Conservation (phyloP, 1,284 basidiomycete species). For the Hypsizygus ulmarius region DNA sequence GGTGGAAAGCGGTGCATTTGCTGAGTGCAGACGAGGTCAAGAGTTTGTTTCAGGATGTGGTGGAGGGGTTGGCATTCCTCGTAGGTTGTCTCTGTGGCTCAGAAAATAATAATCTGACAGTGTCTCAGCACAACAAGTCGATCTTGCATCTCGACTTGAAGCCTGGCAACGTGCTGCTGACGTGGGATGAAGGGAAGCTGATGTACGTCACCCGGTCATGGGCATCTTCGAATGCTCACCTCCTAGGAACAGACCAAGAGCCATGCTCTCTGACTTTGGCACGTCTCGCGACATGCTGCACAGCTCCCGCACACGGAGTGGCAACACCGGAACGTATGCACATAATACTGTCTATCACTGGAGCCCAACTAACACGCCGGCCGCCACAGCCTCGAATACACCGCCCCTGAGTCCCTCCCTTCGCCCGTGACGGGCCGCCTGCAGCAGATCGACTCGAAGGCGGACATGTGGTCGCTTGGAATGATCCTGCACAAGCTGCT, state of each 20-base stretch:
- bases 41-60: conserved; percentile 75
- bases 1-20: conserved; percentile 71
- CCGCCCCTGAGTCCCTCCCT: conserved; percentile 83
- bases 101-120: background rate
- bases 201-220: conserved; percentile 48
- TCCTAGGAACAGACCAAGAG: conserved; percentile 63
- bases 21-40: conserved; percentile 79
- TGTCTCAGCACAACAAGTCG: conserved; percentile 71
- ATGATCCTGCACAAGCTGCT: conserved; percentile 92
- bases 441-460: conserved; percentile 78
- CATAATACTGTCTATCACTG: background rate
- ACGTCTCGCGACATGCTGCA: conserved; percentile 88
- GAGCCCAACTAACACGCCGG: background rate
- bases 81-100: conserved; percentile 44
- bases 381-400: conserved; percentile 66
- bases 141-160: conserved; percentile 92
- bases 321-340: conserved; percentile 91
- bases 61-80: conserved; percentile 76
- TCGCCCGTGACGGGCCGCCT: conserved; percentile 65
- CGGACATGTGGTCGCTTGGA: conserved; percentile 87
- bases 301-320: conserved; percentile 65
- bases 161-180: conserved; percentile 89
- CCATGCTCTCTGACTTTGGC: conserved; percentile 93
- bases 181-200: conserved; percentile 86
- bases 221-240: conserved; percentile 5